Evolutionary conservation across 1,139 yeast species (phyloP).

Genomic region (Yamadazyma membranifaciens): DNA sequence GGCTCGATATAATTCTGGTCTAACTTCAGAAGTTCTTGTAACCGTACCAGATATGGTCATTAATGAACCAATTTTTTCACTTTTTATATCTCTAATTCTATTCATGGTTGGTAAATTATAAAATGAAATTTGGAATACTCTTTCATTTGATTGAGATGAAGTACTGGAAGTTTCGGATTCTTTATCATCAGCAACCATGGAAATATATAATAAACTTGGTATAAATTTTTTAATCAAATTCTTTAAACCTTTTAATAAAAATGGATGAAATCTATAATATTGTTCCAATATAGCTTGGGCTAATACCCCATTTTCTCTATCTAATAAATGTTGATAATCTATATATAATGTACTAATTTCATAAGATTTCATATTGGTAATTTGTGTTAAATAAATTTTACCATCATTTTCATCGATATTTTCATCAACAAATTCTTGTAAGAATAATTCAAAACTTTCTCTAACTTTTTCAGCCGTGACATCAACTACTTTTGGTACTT

Average conservation of each 20-base stretch:
- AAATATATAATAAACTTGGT: constrained; percentile 63
- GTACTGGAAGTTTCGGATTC: constrained; percentile 10
- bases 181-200: constrained; percentile 29
- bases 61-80: constrained; percentile 84
- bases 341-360: constrained; percentile 80
- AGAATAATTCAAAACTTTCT: constrained; percentile 83
- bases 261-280: constrained; percentile 89
- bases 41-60: constrained; percentile 92
- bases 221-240: constrained; percentile 72
- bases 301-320: constrained; percentile 80
- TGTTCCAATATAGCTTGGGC: constrained; percentile 90
- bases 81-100: constrained; percentile 85
- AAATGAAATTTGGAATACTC: constrained; percentile 85
- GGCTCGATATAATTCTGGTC: constrained; percentile 90
- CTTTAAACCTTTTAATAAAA: constrained; percentile 70
- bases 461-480: constrained; percentile 92
- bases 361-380: constrained; percentile 74
- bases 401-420: constrained; percentile 46
- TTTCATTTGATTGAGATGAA: constrained; percentile 50
- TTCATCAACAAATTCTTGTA: constrained; percentile 54
- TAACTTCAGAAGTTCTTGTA: constrained; percentile 93
- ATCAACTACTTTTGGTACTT: constrained; percentile 85
- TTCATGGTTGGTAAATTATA: constrained; percentile 81
- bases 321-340: constrained; percentile 76
- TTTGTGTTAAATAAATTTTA: constrained; percentile 70